Conservation (phyloP, 2,329 filamentous ascomycete genomes). For the Penicillium brevicompactum region DNA sequence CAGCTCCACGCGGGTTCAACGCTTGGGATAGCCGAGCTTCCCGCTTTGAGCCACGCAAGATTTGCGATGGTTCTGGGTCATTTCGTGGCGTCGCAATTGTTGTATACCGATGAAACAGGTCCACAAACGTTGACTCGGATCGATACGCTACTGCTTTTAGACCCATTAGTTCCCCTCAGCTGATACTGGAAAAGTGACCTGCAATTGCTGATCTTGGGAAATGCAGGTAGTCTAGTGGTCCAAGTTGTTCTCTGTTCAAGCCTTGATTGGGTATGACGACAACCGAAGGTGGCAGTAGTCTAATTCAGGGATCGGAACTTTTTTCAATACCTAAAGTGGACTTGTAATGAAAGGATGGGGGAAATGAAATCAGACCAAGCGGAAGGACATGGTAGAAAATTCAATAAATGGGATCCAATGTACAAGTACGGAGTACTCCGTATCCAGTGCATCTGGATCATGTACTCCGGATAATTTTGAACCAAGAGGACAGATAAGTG, state of each 20-base stretch:
- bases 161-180: slow-evolving; percentile 13
- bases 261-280: background rate
- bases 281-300: background rate
- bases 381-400: too few relatives aligned
- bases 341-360: too few relatives aligned
- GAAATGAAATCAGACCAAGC: background rate
- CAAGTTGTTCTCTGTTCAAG: background rate
- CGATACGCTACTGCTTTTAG: slow-evolving; percentile 6
- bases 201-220: slow-evolving; percentile 14
- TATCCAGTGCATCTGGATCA: slow-evolving; percentile 18
- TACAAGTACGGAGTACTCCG: background rate
- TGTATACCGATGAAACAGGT: slow-evolving; percentile 14
- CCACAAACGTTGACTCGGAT: slow-evolving; percentile 11
- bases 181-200: slow-evolving; percentile 21
- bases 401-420: too few relatives aligned
- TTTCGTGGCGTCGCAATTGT: slow-evolving; percentile 14
- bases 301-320: slow-evolving; percentile 21
- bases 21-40: slow-evolving; percentile 25
- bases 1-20: slow-evolving; percentile 20
- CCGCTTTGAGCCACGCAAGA: slow-evolving; percentile 14
- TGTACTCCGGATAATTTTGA: slow-evolving; percentile 25
- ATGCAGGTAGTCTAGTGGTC: slow-evolving; percentile 13
- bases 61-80: slow-evolving; percentile 10
- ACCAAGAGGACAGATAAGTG: background rate
- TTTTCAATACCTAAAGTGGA: background rate